Conservation (phyloP, 306 rosid genomes). For the Medicago arabica region DNA sequence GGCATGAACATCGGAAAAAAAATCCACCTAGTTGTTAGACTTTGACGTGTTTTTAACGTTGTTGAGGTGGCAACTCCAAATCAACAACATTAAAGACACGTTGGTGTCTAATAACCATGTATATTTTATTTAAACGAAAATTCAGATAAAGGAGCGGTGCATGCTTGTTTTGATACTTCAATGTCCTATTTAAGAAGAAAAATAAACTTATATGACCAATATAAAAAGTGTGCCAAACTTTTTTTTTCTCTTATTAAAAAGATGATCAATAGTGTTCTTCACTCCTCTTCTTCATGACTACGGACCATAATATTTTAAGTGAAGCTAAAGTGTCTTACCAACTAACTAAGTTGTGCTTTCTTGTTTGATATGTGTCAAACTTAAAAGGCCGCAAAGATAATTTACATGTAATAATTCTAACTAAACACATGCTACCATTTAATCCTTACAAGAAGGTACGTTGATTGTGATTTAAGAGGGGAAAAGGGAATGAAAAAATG, state of each 20-base stretch:
- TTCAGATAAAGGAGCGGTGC: neutral
- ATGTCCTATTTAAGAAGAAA: neutral
- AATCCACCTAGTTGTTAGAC: too few species aligned
- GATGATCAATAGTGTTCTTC: neutral
- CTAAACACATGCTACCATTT: constrained; percentile 40
- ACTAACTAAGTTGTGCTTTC: too few species aligned
- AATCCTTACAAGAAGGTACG: constrained; percentile 35
- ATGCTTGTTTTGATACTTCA: neutral
- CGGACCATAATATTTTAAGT: too few species aligned
- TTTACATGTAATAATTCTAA: constrained; percentile 21
- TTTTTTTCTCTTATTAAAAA: neutral
- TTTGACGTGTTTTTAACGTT: too few species aligned
- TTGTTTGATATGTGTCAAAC: too few species aligned
- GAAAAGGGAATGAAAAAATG: neutral
- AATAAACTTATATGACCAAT: neutral
- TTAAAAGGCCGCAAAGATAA: too few species aligned
- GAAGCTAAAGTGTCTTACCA: too few species aligned
- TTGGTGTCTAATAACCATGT: neutral
- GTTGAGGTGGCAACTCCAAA: neutral
- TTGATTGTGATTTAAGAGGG: neutral
- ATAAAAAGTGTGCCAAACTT: too few species aligned
- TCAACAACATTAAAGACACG: neutral
- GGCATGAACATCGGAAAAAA: too few species aligned
- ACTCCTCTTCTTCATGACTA: too few species aligned
- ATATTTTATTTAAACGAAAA: neutral